phyloP scores from a whole-genome alignment of 208 protist species.

The Blastocrithidia nonstop region DNA sequence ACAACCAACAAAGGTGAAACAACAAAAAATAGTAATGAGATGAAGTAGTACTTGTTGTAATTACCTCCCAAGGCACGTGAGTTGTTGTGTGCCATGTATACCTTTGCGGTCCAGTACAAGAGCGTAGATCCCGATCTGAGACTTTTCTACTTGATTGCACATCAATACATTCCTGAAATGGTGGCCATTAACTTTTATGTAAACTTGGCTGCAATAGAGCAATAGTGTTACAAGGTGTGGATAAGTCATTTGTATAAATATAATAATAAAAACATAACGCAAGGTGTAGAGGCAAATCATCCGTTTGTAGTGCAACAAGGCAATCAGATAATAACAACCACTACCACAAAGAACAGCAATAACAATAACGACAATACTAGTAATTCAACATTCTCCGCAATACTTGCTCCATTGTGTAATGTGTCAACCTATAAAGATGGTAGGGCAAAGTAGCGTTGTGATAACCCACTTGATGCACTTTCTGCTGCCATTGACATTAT shows the following conservation, averaged over 20 bases:
- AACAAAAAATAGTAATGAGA: conserved; percentile 20
- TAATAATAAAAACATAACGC: not conserved
- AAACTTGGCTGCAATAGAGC: conserved; percentile 41
- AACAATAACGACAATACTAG: not conserved
- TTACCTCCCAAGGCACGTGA: conserved; percentile 16
- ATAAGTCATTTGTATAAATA: not conserved
- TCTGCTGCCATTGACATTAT: conserved; percentile 18
- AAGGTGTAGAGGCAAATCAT: not conserved
- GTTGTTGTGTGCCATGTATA: conserved; percentile 57
- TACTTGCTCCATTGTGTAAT: not conserved
- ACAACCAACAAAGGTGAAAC: conserved; percentile 1
- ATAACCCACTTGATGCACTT: conserved; percentile 28
- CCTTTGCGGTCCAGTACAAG: conserved; percentile 73
- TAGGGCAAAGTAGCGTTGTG: conserved; percentile 1
- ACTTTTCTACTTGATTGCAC: conserved; percentile 72
- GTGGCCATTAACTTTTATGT: conserved; percentile 78
- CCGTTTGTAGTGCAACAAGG: not conserved
- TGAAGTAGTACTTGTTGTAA: conserved; percentile 14
- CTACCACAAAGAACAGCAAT: not conserved
- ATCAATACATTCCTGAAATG: conserved; percentile 72
- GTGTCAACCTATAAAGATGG: too few species aligned
- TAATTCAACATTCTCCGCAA: not conserved
- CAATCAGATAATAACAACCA: not conserved
- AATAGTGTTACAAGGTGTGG: conserved; percentile 7
- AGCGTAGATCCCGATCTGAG: conserved; percentile 62